Conservation (phyloP, 1,284 basidiomycete genomes). For the Grifola frondosa region DNA sequence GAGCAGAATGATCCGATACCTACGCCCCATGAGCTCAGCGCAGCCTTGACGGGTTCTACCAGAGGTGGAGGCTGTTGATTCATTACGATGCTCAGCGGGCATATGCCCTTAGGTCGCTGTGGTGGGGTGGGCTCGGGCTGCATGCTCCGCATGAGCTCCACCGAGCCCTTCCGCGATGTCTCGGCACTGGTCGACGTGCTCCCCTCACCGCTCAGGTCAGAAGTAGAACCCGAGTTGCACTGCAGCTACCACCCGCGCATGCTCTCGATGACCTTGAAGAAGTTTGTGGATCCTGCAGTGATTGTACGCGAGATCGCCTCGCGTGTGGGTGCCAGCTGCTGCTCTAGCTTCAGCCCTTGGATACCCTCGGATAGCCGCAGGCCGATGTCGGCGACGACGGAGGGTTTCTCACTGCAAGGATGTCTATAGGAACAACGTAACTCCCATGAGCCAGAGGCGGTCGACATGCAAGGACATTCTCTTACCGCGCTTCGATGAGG, state of each 20-base stretch:
- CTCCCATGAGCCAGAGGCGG: too few species aligned
- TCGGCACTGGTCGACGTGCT: too few species aligned
- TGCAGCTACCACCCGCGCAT: slow-evolving; percentile 53
- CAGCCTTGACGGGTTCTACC: slow-evolving; percentile 29
- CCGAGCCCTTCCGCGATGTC: slow-evolving; percentile 10
- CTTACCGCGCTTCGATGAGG: slow-evolving; percentile 84
- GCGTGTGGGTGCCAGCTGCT: slow-evolving; percentile 84
- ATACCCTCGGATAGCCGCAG: slow-evolving; percentile 86
- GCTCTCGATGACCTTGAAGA: slow-evolving; percentile 65
- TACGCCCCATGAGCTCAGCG: slow-evolving; percentile 50
- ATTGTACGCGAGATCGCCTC: slow-evolving; percentile 82
- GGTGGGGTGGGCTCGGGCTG: slow-evolving; percentile 1
- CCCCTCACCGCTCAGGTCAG: too few species aligned
- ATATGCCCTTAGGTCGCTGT: slow-evolving; percentile 23
- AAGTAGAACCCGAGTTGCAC: slow-evolving; percentile 40
- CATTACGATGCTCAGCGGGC: slow-evolving; percentile 31
- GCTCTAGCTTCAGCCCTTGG: slow-evolving; percentile 86
- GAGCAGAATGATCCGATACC: slow-evolving; percentile 65
- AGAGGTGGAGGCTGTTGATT: slow-evolving; percentile 31
- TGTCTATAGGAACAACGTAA: slow-evolving; percentile 67
- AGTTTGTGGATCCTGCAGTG: slow-evolving; percentile 71
- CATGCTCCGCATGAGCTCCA: slow-evolving; percentile 8
- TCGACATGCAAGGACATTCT: slow-evolving; percentile 5
- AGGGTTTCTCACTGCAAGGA: slow-evolving; percentile 85
- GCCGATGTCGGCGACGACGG: slow-evolving; percentile 87